Base-by-base conservation (phyloP, 106 monocot species). In the Dendrobium chrysotoxum region DNA sequence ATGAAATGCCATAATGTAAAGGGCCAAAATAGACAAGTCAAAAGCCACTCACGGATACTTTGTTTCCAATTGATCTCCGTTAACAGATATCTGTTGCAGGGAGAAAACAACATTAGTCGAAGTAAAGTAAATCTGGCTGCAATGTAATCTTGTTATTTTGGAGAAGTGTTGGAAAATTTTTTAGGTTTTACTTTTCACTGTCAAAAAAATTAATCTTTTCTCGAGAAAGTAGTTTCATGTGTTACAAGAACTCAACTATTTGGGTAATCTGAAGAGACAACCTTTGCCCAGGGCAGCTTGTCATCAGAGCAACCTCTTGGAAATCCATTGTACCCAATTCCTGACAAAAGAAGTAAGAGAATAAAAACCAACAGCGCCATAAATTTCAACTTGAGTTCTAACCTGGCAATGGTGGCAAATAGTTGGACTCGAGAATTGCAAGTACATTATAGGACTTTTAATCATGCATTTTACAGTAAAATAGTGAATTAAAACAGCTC, bases 291-390 rank as follows among this genome's bases (percentile, higher is more conserved):
- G 30, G 96, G 94, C 81, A 96, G 92, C 81, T 90, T 89, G 76
- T 94, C 87, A 80, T 96, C 96, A 79, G 93, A 96, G 82, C 96
- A 96, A 77, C 96, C 96, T 90, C 96, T 92, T 86, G 96, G 96
- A 81, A 96, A 96, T 76, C 96, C 96, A 85, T 96, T 96, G 55
- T 96, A 96, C 72, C 96, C 96, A 76, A 96, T 96, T 64, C 96
- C 96, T 96, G 82, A 85, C 12, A 45, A 78, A 8, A 18, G 5
- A 81, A 83, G 77, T 35, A 79, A 38, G 57, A 72, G 2, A 79
- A 79, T 68, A 64, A 53, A 76, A 76, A 26, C 3, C 12, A 13
- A 31, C 31, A 35, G 35, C 2, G 26, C n/a, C 35, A 70, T 28
- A 35, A 70, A 23, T 13, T 28, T 0, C 30, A 70, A 35, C 15